Percentiles rank a stretch among this genome's conserved stretches.
Conservation (phyloP, 192 early-diverging fungal genomes). For the Coemansia sp. region DNA sequence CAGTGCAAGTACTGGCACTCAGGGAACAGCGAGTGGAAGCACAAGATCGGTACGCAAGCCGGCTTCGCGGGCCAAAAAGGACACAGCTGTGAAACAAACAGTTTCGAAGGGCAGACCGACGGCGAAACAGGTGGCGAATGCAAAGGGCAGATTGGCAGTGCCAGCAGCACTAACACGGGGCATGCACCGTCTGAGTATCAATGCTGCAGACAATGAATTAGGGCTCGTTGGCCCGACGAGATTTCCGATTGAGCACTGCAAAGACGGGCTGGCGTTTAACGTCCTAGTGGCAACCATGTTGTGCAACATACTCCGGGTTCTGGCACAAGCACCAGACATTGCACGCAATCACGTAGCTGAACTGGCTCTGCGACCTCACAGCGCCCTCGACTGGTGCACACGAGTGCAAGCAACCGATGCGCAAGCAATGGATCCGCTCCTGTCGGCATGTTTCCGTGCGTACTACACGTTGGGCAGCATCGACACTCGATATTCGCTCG, state of each 20-base stretch:
- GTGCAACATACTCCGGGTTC: constrained; percentile 42
- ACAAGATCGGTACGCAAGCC: constrained; percentile 31
- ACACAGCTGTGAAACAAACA: not conserved
- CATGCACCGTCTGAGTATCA: constrained; percentile 40
- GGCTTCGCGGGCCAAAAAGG: constrained; percentile 4
- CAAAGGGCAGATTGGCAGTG: not conserved
- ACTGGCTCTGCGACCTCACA: constrained; percentile 10
- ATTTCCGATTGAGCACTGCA: constrained; percentile 23
- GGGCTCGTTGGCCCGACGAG: not conserved
- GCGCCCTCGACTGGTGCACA: constrained; percentile 42
- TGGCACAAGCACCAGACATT: constrained; percentile 16
- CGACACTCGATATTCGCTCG: constrained; percentile 3
- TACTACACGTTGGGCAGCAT: constrained; percentile 35
- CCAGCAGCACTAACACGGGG: constrained; percentile 12
- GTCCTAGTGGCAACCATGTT: constrained; percentile 25
- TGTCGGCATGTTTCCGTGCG: constrained; percentile 36
- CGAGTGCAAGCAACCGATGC: constrained; percentile 24
- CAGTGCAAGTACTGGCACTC: not conserved
- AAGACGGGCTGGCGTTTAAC: constrained; percentile 30
- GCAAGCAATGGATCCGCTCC: constrained; percentile 20
- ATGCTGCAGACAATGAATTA: not conserved
- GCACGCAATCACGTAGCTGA: not conserved
- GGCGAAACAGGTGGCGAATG: not conserved
- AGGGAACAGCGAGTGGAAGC: not conserved
- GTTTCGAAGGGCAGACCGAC: not conserved